Percentiles rank a stretch among this genome's conserved stretches.
phyloP scores from a whole-genome alignment of 805 yeast genomes.

The Kluyveromyces starmeri region DNA sequence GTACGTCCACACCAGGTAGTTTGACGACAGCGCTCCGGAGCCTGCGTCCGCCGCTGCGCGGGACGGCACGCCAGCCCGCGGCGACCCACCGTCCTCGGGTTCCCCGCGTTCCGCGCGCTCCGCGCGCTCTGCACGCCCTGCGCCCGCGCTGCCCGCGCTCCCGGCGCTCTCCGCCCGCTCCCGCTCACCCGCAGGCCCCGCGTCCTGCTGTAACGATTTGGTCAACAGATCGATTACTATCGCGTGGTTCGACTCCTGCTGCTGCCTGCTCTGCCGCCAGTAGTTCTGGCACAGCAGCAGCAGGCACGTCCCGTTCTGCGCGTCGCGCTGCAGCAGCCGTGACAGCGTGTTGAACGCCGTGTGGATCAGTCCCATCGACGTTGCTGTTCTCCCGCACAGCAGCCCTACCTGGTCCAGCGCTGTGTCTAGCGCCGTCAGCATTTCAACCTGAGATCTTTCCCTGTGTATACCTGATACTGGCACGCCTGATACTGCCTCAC shows the following conservation, averaged over 20 bases:
- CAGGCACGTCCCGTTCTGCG: slow-evolving; percentile 4
- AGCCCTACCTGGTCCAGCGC: slow-evolving; percentile 5
- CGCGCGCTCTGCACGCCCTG: not conserved
- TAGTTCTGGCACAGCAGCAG: slow-evolving; percentile 3
- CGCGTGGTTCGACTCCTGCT: slow-evolving; percentile 4
- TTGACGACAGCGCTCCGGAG: slow-evolving; percentile 2
- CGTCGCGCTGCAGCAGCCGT: slow-evolving; percentile 1
- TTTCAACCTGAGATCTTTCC: not conserved
- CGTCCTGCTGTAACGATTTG: slow-evolving; percentile 4
- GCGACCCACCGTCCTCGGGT: not conserved
- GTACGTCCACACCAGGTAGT: slow-evolving; percentile 4
- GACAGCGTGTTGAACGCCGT: slow-evolving; percentile 3
- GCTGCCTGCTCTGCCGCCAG: slow-evolving; percentile 4
- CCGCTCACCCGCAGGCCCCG: not conserved
- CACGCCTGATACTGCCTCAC: too few species aligned
- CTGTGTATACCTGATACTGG: too few species aligned
- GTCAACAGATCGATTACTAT: slow-evolving; percentile 5
- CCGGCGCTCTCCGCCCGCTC: not conserved
- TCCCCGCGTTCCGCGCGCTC: not conserved
- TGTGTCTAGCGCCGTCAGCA: slow-evolving; percentile 1
- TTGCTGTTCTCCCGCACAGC: slow-evolving; percentile 4
- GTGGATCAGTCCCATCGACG: slow-evolving; percentile 5
- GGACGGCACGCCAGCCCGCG: too few species aligned
- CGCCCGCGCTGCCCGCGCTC: not conserved
- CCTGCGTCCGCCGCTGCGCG: too few species aligned